These are phyloP conservation scores for Cladorrhinum sp. DNA, from an alignment of 2,329 filamentous ascomycete genomes.

Conservation along the genomic window DNA sequence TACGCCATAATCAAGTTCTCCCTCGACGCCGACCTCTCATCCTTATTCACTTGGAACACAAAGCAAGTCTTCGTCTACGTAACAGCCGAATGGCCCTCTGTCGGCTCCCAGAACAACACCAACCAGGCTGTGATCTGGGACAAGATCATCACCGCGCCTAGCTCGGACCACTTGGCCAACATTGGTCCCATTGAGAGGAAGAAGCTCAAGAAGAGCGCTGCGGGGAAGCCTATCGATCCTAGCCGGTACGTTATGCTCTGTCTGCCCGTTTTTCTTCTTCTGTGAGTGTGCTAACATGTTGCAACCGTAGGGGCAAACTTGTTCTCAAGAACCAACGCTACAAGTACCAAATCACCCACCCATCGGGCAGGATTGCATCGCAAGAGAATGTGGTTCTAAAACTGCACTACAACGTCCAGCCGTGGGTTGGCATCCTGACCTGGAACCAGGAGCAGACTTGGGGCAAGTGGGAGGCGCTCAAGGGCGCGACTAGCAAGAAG, in stretches of 20 bases:
- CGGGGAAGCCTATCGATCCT: conserved; percentile 59
- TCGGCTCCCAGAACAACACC: conserved; percentile 37
- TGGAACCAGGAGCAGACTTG: conserved; percentile 66
- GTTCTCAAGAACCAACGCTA: conserved; percentile 79
- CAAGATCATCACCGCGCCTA: conserved; percentile 77
- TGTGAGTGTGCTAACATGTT: conserved; percentile 7
- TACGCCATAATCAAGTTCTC: conserved; percentile 94
- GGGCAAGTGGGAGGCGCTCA: conserved; percentile 62
- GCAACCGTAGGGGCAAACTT: conserved; percentile 60
- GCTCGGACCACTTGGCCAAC: conserved; percentile 60
- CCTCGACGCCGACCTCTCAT: conserved; percentile 83
- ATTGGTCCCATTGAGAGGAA: conserved; percentile 57
- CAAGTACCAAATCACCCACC: conserved; percentile 97
- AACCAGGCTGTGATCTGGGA: conserved; percentile 94
- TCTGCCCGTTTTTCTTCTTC: neutral
- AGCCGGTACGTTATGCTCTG: conserved; percentile 42
- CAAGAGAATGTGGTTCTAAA: conserved; percentile 71
- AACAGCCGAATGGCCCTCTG: conserved; percentile 66
- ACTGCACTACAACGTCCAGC: conserved; percentile 95
- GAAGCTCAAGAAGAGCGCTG: conserved; percentile 58
- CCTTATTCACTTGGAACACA: conserved; percentile 97
- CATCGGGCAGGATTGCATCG: conserved; percentile 72
- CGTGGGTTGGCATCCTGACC: conserved; percentile 85
- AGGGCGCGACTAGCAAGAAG: conserved; percentile 59
- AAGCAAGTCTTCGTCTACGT: conserved; percentile 98